Base-by-base conservation (phyloP, 805 yeast species). In the Metschnikowia picachoensis region DNA sequence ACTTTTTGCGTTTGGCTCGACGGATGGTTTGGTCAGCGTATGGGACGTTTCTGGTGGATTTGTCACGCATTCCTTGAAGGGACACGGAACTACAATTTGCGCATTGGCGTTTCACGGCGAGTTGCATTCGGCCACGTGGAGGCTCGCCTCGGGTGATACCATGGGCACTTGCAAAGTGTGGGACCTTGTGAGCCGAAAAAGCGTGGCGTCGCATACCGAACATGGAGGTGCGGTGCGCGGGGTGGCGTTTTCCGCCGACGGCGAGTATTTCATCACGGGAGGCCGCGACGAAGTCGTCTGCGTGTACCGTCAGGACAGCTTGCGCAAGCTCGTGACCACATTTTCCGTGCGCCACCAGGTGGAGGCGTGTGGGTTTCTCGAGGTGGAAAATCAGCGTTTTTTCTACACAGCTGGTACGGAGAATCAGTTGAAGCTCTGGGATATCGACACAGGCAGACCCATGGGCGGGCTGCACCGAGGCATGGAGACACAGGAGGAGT, bases 41-140 rank as follows among this genome's bases (percentile, higher is more conserved):
- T 90, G 95, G 85, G 99, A 94, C 64, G 76, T 94, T 32, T 91
- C 82, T 52, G 90, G 90, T 31, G 91, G 94, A 1, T 88, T 77
- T 53, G 79, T 85, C 3, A 94, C 99, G 0, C 99, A 94, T 65
- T 82, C 88, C 12, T 76, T 94, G 47, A 85, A 87, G 63, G 98
- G 99, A 1, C 99, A 94, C 63, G 95, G 96, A 16, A 83, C 94
- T 11, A 85, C 95, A 2, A 76, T 92, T 35, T 84, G 95, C 38
- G 80, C 94, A 4, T 64, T 92, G 45, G 50, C 60, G 1, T 89
- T 94, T 62, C 76, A 77, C 60, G 97, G 97, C 10, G 81, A 80
- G 50, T 68, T 80, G 36, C 85, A 87, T 53, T 72, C 83, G 2
- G 48, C 65, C 8, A 72, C 75, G 37, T 94, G 98, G 98, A 76